Evolutionary conservation across 2,329 filamentous ascomycete species (phyloP), one percentile per base, ranked within the genome.

Genomic region (Epicoccum nigrum): DNA sequence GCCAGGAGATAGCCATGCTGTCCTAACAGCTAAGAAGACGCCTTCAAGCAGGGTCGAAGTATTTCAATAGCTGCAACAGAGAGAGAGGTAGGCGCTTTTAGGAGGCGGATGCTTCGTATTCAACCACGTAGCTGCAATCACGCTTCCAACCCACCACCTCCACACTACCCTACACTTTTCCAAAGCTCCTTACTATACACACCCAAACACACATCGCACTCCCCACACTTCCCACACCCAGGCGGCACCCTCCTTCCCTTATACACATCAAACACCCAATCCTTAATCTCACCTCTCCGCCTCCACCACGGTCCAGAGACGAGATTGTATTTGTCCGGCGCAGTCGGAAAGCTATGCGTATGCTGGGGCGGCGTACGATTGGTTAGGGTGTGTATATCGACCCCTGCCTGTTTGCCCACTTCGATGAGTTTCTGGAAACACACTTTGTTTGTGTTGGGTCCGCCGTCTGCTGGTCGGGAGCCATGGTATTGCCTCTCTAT

Each of bases 371-470:
- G 23, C 8, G 28, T 21, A 6, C 41, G 40, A 19, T 52, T 54
- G 3, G 56, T 56, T 2, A 56, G 40, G 7, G 56, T 59, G 12
- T 56, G 44, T 1, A 59, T 41, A 32, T 59, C 54, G 6, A 56
- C 31, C 1, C 50, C 54, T 6, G 30, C 30, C 5, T 47, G 15
- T n/a, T 38, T 37, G 4, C 45, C 47, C 4, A 51, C 37, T 13
- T 45, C 41, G 6, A 57, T 38, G 4, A 47, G 50, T 7, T 31
- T 28, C 15, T 40, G 48, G 40, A 59, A 59, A 17, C 30, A 41
- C 4, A 56, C 6, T 19, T 32, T 30, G 12, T 54, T 15, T 6
- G 41, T 38, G 2, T 4, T 8, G 1, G 33, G 27, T 4, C 12
- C 28, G 4, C 4, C 11, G 5, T 16, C 7, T 4, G 8, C 11